Base-by-base conservation (phyloP, 495 filamentous ascomycete genomes). In the Cercophora sp. region DNA sequence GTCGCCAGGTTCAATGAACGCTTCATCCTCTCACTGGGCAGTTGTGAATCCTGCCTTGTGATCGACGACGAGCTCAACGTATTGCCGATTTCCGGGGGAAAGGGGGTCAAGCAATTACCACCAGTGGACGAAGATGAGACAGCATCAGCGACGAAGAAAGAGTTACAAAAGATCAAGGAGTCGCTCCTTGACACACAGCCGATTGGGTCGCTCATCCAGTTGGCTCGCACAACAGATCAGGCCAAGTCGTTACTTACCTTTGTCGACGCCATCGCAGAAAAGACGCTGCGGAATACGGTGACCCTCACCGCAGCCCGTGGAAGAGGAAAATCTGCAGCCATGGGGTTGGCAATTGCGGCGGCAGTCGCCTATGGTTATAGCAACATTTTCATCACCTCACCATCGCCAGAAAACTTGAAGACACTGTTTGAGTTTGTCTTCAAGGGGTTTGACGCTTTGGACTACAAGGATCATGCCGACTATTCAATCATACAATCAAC, bases 351-450 rank as follows among this genome's bases (percentile, higher is more conserved):
- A 13, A 87, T 99, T 52, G 91, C 94, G 32, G 90, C 94, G 8
- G 94, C 94, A 11, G 78, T 97, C 50, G 91, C 92, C 0, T 88
- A 96, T 62, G 94, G 94, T 16, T 99, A 99, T 64, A 95, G 89
- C 72, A 99, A 99, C 66, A 94, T 99, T 60, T 99, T 99, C 75
- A 96, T 99, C 64, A 99, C 94, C 2, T 99, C 94, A 19, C 94
- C 94, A 13, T 96, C 88, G 56, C 94, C 94, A 1, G 94, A 97
- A 74, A 99, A 97, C 70, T 78, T 99, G 73, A 97, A 97, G 72
- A 97, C 94, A 0, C 74, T 97, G 18, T 99, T 99, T 66, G 90
- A 97, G 61, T 99, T 99, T 56, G 81, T 97, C 1, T 99, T 99
- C 78, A 96, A 96, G 67, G 94, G 90, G 1, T 99, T 99, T 56